Base-by-base conservation (phyloP, 1,139 yeast genomes). In the Chernovozyma aurita region DNA sequence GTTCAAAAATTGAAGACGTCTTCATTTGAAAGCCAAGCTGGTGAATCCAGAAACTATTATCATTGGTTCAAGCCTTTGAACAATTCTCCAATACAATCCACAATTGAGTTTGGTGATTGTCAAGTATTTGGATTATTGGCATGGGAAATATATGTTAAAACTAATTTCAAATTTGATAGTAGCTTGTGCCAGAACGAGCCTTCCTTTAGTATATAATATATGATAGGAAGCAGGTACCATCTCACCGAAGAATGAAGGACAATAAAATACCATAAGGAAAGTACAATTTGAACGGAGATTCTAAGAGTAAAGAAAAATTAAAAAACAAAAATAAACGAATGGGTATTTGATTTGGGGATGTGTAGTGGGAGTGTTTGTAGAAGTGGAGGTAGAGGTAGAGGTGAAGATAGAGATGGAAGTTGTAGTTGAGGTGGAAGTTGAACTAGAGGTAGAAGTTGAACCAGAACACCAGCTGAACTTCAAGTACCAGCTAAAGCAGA, bases 81-180 rank as follows among this genome's bases (percentile, higher is more conserved):
- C 13, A 38, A 40, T 7, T 37, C 45, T 4, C 49, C 50, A 3
- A 45, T 37, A 15, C 42, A 37, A 15, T 36, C 42, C 8, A 43
- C 30, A 6, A 36, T 50, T 25, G 70, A 65, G 35, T 50, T 56
- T 37, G 72, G 72, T 2, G 75, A 70, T 42, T 70, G 57, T 44
- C 69, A 65, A 42, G 70, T 69, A 12, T 70, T 70, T 50, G 75
- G 69, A 47, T 59, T 69, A 44, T 53, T 53, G 25, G 48, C 60
- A 17, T 70, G 76, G 76, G 75, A 70, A 32, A 63, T 65, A 13
- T 63, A 60, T 45, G 49, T 61, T 24, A 70, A 68, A 43, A 47
- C 55, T 43, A 70, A 65, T 4, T 67, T 65, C 47, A 60, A 55
- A 42, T 60, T 64, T 43, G 71, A 65, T 37, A 48, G 47, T 22